Conservation (phyloP, 225 moss, liverwort and hornwort species). For the Sphagnum tenellum region DNA sequence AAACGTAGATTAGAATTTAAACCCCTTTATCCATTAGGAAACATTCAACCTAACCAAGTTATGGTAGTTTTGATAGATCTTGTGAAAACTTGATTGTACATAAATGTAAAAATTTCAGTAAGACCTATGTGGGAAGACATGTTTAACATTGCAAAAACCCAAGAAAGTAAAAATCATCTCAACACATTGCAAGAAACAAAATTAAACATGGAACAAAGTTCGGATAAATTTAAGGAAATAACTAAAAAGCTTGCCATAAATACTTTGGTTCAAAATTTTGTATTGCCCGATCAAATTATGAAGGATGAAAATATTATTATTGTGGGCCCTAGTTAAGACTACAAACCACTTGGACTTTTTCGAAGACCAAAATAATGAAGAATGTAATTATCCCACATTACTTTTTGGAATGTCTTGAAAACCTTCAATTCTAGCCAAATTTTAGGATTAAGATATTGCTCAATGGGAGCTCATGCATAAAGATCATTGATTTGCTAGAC, state of each 20-base stretch:
- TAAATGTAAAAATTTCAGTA: background rate
- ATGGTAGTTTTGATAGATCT: background rate
- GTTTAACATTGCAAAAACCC: background rate
- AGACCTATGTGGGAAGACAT: background rate
- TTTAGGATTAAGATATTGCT: background rate
- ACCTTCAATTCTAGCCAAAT: background rate
- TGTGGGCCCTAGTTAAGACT: background rate
- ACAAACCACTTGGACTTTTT: background rate
- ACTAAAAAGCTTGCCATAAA: background rate
- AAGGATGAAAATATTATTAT: background rate
- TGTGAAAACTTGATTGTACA: background rate
- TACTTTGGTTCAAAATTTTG: background rate
- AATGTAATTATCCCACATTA: background rate
- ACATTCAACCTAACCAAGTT: background rate
- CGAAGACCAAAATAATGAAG: background rate
- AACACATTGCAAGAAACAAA: background rate
- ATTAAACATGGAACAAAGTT: background rate
- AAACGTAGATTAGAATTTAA: background rate
- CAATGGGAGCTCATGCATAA: background rate
- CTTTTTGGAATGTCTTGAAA: background rate
- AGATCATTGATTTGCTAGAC: background rate
- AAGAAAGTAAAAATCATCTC: background rate
- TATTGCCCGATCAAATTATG: background rate
- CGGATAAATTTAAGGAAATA: background rate
- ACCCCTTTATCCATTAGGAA: background rate